Percentiles rank a stretch among this genome's conserved stretches.
phyloP scores from a whole-genome alignment of 805 yeast genomes.

The Grigorovia yakushimaensis region DNA sequence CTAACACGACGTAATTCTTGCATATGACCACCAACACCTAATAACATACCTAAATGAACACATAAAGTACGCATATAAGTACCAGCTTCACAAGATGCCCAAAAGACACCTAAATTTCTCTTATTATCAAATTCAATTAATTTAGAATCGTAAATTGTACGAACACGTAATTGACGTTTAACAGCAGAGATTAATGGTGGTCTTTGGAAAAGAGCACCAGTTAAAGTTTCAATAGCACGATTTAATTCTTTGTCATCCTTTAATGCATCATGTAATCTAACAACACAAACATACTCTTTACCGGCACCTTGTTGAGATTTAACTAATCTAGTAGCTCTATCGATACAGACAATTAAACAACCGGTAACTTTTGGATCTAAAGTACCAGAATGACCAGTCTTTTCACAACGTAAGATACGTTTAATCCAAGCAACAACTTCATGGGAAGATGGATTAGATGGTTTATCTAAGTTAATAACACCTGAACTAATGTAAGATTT shows the following conservation, averaged over 20 bases:
- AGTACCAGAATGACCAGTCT: conserved; percentile 99
- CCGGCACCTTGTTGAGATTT: conserved; percentile 99
- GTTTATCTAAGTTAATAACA: conserved; percentile 94
- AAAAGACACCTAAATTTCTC: conserved; percentile 93
- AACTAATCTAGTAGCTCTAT: conserved; percentile 95
- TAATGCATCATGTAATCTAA: conserved; percentile 87
- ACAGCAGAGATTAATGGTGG: conserved; percentile 99
- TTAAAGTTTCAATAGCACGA: conserved; percentile 81
- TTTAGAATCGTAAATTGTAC: conserved; percentile 94
- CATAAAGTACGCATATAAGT: conserved; percentile 98
- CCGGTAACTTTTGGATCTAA: conserved; percentile 98
- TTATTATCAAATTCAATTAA: conserved; percentile 90
- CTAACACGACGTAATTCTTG: conserved; percentile 99
- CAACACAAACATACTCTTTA: conserved; percentile 97
- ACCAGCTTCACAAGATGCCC: conserved; percentile 99
- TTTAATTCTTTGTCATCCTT: conserved; percentile 84
- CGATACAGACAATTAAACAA: conserved; percentile 95
- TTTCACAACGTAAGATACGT: conserved; percentile 88
- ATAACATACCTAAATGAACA: conserved; percentile 96
- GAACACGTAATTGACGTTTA: conserved; percentile 95
- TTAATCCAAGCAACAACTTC: conserved; percentile 99
- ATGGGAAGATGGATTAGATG: conserved; percentile 96
- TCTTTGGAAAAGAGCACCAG: conserved; percentile 98
- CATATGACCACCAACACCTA: conserved; percentile 99
- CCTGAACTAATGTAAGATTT: conserved; percentile 87